phyloP scores from a whole-genome alignment of 2,329 filamentous ascomycete genomes.

The Monilinia fructigena region DNA sequence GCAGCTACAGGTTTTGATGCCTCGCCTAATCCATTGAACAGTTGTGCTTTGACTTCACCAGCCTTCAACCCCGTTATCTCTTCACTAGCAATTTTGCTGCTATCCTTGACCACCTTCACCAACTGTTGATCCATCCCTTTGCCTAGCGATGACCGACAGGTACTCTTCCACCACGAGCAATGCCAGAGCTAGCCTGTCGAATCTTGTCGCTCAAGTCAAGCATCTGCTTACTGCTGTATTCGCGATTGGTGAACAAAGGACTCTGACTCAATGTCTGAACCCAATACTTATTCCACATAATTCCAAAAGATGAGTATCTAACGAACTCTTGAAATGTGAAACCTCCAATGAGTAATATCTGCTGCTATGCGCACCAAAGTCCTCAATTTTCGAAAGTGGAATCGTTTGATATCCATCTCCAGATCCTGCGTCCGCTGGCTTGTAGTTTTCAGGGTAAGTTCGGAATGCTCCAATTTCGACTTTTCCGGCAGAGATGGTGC shows the following conservation, averaged over 20 bases:
- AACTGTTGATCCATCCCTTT: conserved; percentile 49
- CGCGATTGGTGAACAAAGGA: conserved; percentile 86
- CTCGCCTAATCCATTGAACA: conserved; percentile 45
- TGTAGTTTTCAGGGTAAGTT: conserved; percentile 78
- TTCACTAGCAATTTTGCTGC: conserved; percentile 56
- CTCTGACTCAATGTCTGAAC: conserved; percentile 91
- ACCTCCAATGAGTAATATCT: conserved; percentile 91
- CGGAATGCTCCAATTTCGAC: conserved; percentile 95
- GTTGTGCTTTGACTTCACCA: conserved; percentile 50
- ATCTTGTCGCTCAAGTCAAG: conserved; percentile 83
- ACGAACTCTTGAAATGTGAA: conserved; percentile 88
- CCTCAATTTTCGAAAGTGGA: conserved; percentile 87
- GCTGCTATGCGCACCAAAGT: conserved; percentile 89
- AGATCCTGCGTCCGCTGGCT: conserved; percentile 48
- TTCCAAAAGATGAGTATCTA: conserved; percentile 83
- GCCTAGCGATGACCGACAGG: conserved; percentile 26
- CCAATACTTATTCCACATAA: conserved; percentile 98
- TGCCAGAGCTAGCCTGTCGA: conserved; percentile 54
- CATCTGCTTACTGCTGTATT: conserved; percentile 91
- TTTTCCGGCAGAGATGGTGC: conserved; percentile 90
- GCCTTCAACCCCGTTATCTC: conserved; percentile 47
- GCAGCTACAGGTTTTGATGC: conserved; percentile 15
- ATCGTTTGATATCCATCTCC: conserved; percentile 71
- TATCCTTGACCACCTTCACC: conserved; percentile 53
- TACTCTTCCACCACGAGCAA: conserved; percentile 43